phyloP scores from a whole-genome alignment of 169 alveolate species.

The Ichthyophthirius multifiliis region DNA sequence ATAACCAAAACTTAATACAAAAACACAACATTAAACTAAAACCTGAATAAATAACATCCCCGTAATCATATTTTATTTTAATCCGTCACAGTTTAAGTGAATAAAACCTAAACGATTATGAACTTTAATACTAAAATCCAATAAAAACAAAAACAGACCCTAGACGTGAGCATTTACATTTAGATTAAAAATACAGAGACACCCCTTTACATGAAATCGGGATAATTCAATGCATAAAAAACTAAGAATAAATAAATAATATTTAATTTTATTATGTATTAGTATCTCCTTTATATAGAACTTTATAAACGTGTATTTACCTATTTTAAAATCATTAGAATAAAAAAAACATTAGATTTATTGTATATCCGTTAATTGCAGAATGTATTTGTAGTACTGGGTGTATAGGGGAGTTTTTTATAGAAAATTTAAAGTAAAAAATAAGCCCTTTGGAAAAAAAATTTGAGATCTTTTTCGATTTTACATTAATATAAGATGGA shows the following conservation, averaged over 20 bases:
- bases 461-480: background rate
- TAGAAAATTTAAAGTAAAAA: no score
- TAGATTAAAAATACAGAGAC: background rate
- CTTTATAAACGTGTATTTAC: background rate
- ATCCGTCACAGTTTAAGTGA: background rate
- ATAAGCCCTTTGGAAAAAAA: no score
- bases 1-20: no score
- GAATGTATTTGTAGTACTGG: background rate
- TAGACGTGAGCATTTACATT: background rate
- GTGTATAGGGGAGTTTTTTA: no score
- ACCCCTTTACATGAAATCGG: background rate
- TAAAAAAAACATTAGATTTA: background rate
- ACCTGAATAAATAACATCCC: no score
- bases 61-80: background rate
- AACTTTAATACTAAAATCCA: background rate
- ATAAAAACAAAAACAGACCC: background rate
- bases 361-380: background rate
- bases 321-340: background rate
- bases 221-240: background rate
- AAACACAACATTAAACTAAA: no score
- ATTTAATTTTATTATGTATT: background rate
- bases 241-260: background rate
- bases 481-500: background rate
- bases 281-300: background rate
- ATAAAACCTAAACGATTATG: background rate